Conservation (phyloP, 768 basidiomycete genomes). For the Suillus spraguei region DNA sequence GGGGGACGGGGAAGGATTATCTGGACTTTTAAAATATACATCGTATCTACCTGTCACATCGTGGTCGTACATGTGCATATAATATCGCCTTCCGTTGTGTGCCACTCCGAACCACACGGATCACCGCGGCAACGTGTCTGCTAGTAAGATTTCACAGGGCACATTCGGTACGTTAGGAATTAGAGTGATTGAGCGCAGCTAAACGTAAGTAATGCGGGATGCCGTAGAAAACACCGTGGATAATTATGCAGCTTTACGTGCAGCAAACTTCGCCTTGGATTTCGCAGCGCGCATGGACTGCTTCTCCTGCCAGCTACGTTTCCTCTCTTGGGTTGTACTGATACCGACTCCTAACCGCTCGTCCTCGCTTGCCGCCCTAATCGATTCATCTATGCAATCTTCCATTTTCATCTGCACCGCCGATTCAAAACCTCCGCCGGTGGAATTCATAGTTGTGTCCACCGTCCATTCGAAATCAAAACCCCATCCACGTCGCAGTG, state of each 20-base stretch:
- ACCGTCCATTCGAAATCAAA: conserved; percentile 80
- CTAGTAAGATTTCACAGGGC: not conserved
- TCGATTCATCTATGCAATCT: conserved; percentile 59
- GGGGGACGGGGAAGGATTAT: conserved; percentile 55
- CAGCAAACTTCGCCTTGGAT: conserved; percentile 29
- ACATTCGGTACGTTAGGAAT: not conserved
- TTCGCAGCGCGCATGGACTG: conserved; percentile 40
- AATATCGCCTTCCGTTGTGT: not conserved
- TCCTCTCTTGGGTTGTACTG: conserved; percentile 75
- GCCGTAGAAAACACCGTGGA: not conserved
- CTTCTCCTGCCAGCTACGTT: conserved; percentile 47
- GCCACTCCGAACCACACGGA: not conserved
- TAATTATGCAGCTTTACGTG: conserved; percentile 22
- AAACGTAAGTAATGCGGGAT: not conserved
- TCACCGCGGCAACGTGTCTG: conserved; percentile 6
- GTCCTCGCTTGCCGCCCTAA: conserved; percentile 46
- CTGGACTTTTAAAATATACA: conserved; percentile 47
- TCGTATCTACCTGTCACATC: conserved; percentile 5
- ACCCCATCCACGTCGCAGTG: conserved; percentile 70
- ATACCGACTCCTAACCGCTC: conserved; percentile 57
- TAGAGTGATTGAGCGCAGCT: not conserved
- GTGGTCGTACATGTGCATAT: not conserved
- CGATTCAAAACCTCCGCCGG: conserved; percentile 26
- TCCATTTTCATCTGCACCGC: conserved; percentile 71
- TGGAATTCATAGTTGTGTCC: conserved; percentile 17